Evolutionary conservation across 2,329 filamentous ascomycete species (phyloP).

Genomic region (Trichoderma koningii): DNA sequence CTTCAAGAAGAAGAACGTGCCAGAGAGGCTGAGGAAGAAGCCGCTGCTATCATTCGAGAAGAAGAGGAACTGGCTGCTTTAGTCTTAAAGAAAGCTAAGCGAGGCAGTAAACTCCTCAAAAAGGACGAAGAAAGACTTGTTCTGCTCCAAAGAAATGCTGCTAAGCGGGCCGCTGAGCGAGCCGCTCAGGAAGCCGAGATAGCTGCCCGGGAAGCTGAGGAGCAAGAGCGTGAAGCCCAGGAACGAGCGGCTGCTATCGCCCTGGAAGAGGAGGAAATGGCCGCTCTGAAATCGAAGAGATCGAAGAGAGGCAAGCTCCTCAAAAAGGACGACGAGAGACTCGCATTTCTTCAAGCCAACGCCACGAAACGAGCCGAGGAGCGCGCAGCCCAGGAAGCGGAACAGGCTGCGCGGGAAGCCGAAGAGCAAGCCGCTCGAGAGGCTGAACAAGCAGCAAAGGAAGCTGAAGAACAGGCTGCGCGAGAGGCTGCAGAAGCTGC

Average conservation of each 20-base stretch:
- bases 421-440: constrained; percentile 14
- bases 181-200: constrained; percentile 35
- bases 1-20: constrained; percentile 29
- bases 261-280: constrained; percentile 46
- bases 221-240: constrained; percentile 29
- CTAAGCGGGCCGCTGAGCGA: constrained; percentile 24
- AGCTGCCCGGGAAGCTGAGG: constrained; percentile 29
- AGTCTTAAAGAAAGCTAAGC: constrained; percentile 37
- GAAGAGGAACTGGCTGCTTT: constrained; percentile 47
- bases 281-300: constrained; percentile 40
- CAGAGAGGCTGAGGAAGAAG: constrained; percentile 29
- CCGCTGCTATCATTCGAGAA: constrained; percentile 37
- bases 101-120: constrained; percentile 10
- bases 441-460: constrained; percentile 29
- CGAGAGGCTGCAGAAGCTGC: constrained; percentile 28
- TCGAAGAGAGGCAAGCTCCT: constrained; percentile 26
- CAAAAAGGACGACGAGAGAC: constrained; percentile 17
- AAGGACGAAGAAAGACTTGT: constrained; percentile 28
- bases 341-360: not conserved
- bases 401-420: constrained; percentile 27
- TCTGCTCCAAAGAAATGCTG: constrained; percentile 6
- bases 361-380: constrained; percentile 35
- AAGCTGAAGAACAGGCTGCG: constrained; percentile 32
- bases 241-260: constrained; percentile 29
- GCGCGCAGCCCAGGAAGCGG: constrained; percentile 32